Evolutionary conservation across 345 rosid species (phyloP), one percentile per base, ranked within the genome.

Genomic region (Melastoma malabathricum): DNA sequence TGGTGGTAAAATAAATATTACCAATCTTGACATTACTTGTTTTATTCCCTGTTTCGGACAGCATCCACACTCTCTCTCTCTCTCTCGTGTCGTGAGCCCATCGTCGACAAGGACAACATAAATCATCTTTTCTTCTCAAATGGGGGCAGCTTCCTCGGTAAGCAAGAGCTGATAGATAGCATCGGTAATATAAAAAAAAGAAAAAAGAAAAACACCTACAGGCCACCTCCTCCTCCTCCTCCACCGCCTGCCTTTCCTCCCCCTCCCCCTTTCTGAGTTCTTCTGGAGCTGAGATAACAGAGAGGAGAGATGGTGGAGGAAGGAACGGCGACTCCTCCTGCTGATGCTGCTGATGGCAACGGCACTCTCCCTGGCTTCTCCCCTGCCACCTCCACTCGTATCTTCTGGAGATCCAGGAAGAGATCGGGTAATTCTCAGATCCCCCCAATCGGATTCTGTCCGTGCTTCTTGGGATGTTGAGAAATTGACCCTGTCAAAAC

Each of bases 361-460:
- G 63, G 68, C 0, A 67, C 64, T 64, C 63, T 88, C 60, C 68
- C 68, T 43, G 88, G 97, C 4, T 88, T 82, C 76, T 78, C 80
- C 56, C 84, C 84, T n/a, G 77, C 68, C 48, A 73, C 86, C 34
- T 57, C 88, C 38, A 65, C 89, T 45, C 74, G 73, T 70, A 72
- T 84, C 69, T 73, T 66, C 31, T 88, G 97, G 94, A 88, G 75
- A 47, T 82, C 97, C 41, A 66, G 94, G 22, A 84, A 71, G 60
- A 78, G 84, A 75, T 68, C 97, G 73, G 92, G 89, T 82, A 63
- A 34, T 34, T 34, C 41, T 34, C 12, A n/a, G n/a, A n/a, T n/a
- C n/a, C n/a, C n/a, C n/a, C n/a, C n/a, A n/a, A n/a, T n/a, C n/a
- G n/a, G n/a, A n/a, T n/a, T n/a, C n/a, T n/a, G n/a, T n/a, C 41